These are phyloP conservation scores for Psilocybe cyanescens DNA, from an alignment of 768 basidiomycete genomes.

Conservation along the genomic window DNA sequence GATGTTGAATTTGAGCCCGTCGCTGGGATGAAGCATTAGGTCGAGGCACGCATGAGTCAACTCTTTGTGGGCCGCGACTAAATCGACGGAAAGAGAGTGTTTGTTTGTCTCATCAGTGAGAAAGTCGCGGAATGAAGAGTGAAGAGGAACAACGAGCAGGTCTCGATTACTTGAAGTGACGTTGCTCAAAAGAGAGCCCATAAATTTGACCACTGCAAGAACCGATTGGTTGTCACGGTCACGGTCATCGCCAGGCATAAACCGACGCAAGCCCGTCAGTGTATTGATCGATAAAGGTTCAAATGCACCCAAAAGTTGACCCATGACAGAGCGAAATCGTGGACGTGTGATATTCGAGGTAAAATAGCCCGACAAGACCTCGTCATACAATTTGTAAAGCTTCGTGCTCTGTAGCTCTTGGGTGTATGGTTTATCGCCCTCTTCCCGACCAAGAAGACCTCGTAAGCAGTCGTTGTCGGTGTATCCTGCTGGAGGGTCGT, in stretches of 20 bases:
- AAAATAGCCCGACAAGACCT: not conserved
- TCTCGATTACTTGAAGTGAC: not conserved
- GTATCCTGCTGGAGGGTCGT: not conserved
- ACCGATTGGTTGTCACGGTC: not conserved
- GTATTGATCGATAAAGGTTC: slow-evolving; percentile 1
- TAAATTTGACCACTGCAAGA: slow-evolving; percentile 26
- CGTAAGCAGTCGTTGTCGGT: not conserved
- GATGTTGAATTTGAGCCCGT: slow-evolving; percentile 41
- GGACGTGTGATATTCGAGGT: not conserved
- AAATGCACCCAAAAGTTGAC: not conserved
- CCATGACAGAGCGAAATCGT: slow-evolving; percentile 1
- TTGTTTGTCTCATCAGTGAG: slow-evolving; percentile 33
- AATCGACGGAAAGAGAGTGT: slow-evolving; percentile 27
- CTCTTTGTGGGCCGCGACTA: not conserved
- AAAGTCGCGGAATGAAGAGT: slow-evolving; percentile 27
- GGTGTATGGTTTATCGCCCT: not conserved
- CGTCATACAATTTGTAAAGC: slow-evolving; percentile 1
- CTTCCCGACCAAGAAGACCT: not conserved
- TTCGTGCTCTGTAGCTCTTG: not conserved
- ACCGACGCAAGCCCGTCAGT: not conserved
- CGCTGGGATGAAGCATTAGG: slow-evolving; percentile 26
- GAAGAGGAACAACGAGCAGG: slow-evolving; percentile 3
- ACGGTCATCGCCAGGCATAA: not conserved
- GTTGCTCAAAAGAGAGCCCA: slow-evolving; percentile 9
- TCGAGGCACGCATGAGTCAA: slow-evolving; percentile 28